Evolutionary conservation across 306 rosid genomes (phyloP), one percentile per base, ranked within the genome.

Genomic region (Dryas drummondii): DNA sequence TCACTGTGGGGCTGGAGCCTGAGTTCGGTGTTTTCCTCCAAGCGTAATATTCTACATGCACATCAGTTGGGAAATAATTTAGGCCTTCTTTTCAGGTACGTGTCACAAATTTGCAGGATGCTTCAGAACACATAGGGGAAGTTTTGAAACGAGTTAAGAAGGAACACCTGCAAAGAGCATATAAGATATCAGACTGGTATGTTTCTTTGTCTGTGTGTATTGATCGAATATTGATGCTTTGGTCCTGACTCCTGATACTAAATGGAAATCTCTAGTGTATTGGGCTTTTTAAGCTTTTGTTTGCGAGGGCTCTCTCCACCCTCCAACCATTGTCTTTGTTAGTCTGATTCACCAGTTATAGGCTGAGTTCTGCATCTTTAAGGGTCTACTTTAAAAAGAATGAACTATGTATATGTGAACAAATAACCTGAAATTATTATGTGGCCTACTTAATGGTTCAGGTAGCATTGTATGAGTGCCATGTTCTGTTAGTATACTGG

Each of bases 81-180:
- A 42, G 40, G 13, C 68, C 16, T 53, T 79, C 19, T 46, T 81
- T 72, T 44, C 83, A 94, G 99, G 99, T 94, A 61, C 97, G 97
- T 53, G 97, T 94, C 60, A 94, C 99, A 70, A 94, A 94, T 81
- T 79, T 94, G 88, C 84, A 84, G 79, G 99, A 94, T 90, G 93
- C 99, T 50, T 15, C 97, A 10, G 99, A 92, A 80, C 99, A 90
- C 79, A 94, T 94, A 15, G 99, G 93, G 51, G 99, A 94, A 82
- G 99, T 94, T 69, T 81, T 94, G 85, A 88, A 86, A 79, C 99
- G 99, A 46, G 99, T 94, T 81, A 90, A 94, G 91, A 87, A 82
- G 84, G 86, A 82, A 64, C 96, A 94, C 84, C 79, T 92, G 77
- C 77, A 80, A 87, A 90, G 99, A 86, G 99, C 97, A 55, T 94